Percentiles rank a stretch among this genome's conserved stretches.
Conservation (phyloP, 106 monocot species). For the Phalaenopsis equestris region DNA sequence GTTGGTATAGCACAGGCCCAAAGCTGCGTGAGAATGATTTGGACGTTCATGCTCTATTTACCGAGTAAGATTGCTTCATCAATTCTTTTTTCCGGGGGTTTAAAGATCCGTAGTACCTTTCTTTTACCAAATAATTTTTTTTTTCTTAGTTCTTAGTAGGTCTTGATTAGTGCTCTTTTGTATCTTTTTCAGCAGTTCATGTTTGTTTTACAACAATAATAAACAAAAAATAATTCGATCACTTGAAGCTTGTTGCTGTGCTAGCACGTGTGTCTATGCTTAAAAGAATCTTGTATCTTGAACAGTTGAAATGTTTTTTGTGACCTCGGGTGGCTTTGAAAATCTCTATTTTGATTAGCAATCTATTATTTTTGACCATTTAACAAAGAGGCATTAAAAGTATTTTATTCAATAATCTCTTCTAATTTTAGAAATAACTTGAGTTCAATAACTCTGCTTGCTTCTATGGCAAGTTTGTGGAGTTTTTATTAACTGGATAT, state of each 20-base stretch:
- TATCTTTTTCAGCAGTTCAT: background rate
- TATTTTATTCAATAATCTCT: background rate
- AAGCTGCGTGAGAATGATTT: slow-evolving; percentile 95
- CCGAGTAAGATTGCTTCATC: slow-evolving; percentile 46
- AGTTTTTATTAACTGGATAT: background rate
- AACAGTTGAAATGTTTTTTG: background rate
- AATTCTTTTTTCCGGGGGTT: background rate
- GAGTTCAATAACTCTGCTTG: background rate
- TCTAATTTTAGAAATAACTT: background rate
- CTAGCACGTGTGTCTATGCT: background rate
- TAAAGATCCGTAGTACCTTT: background rate
- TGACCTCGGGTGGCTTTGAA: background rate
- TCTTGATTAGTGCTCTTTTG: background rate
- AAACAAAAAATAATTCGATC: background rate
- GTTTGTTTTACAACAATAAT: background rate
- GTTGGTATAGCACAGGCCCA: slow-evolving; percentile 99
- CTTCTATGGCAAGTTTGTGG: background rate
- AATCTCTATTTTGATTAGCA: slow-evolving; percentile 1
- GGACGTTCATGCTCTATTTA: slow-evolving; percentile 85
- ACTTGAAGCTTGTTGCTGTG: background rate
- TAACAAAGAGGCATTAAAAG: background rate
- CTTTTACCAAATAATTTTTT: background rate
- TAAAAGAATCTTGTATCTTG: background rate
- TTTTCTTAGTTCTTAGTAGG: background rate
- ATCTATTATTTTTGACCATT: background rate